Evolutionary conservation across 495 filamentous ascomycete genomes (phyloP).

Genomic region (Penicillium ochrochloron): DNA sequence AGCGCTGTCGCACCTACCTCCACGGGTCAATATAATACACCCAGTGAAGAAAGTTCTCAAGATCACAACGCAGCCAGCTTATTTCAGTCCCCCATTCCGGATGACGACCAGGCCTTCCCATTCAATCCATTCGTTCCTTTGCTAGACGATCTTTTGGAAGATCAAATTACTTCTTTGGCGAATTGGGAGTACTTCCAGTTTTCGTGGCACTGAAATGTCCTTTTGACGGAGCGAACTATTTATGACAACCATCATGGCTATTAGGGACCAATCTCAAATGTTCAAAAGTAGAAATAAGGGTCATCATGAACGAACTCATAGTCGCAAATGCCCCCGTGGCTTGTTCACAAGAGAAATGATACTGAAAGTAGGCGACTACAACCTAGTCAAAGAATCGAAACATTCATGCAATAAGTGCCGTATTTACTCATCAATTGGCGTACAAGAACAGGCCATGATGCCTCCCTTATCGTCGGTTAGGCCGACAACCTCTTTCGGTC

Average conservation of each 20-base stretch:
- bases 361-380: too few species aligned
- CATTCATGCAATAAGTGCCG: too few species aligned
- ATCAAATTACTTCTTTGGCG: conserved; percentile 2
- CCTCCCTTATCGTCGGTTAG: background rate
- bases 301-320: too few species aligned
- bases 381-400: too few species aligned
- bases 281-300: too few species aligned
- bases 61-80: background rate
- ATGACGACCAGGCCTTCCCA: background rate
- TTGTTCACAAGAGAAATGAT: too few species aligned
- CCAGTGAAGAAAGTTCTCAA: background rate
- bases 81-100: background rate
- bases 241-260: too few species aligned
- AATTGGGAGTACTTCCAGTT: conserved; percentile 10
- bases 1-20: background rate
- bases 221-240: too few species aligned
- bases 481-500: background rate
- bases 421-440: too few species aligned
- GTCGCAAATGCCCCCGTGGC: too few species aligned
- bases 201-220: background rate
- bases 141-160: conserved; percentile 1
- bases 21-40: background rate
- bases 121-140: background rate
- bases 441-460: too few species aligned
- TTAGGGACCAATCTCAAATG: too few species aligned